Evolutionary conservation across 306 rosid genomes (phyloP), one percentile per base, ranked within the genome.

Genomic region (Ceratonia siliqua): DNA sequence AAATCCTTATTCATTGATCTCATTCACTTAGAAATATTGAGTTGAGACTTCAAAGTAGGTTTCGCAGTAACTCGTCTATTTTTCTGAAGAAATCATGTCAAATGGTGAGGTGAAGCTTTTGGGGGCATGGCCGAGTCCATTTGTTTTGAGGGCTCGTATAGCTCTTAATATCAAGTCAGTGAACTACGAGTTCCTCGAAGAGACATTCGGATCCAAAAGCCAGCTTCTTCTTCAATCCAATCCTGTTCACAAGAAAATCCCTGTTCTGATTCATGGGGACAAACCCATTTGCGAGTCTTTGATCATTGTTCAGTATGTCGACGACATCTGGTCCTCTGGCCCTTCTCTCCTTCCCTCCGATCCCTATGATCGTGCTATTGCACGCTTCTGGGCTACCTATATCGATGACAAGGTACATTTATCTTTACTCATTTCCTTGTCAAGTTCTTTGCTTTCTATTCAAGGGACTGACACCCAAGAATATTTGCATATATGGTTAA

Each of bases 181-280:
- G 14, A 13, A 69, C 0, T 85, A 87, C n/a, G 81, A 75, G 14
- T 78, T 63, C 62, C 73, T 75, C 28, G 63, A 85, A 24, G 88
- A 88, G 77, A 35, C 64, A 0, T 8, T 79, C 2, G 76, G 56
- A 1, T 1, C 81, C n/a, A 88, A 88, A 63, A 81, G 83, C 70
- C 70, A 75, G 65, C 88, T 88, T 69, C 82, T 83, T 21, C 86
- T 85, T 28, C 77, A 82, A 33, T 85, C 89, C 7, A 87, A 87
- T 53, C 89, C 86, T 1, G 87, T 87, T 3, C 41, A 85, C 78
- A 85, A 87, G 82, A 87, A 87, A 78, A 68, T 82, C 79, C 89
- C 84, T 0, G 86, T 82, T 81, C 84, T 87, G 0, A 56, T 87
- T 61, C 89, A 85, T 20, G 62, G 18, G 0, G 85, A 70, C 21